Percentiles rank a stretch among this genome's conserved stretches.
Evolutionary conservation across 176 grass and related monocot species (phyloP).

Genomic region (Cocos nucifera): DNA sequence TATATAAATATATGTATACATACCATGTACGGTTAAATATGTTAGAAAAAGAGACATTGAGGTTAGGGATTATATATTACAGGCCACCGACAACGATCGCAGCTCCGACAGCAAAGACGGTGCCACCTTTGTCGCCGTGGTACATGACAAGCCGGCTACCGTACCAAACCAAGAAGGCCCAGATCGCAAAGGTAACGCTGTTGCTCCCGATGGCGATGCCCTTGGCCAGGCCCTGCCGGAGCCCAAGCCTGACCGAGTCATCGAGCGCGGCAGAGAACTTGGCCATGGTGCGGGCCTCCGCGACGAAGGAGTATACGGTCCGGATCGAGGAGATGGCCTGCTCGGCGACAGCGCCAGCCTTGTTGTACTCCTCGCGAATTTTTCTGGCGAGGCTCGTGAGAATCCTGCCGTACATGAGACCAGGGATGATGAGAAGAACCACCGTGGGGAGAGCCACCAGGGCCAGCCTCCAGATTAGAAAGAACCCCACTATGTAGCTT

Average conservation of each 20-base stretch:
- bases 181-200: constrained; percentile 76
- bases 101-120: constrained; percentile 69
- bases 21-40: no score
- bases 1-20: no score
- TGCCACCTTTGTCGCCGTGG: constrained; percentile 66
- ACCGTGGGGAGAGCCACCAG: constrained; percentile 66
- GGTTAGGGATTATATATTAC: constrained; percentile 18
- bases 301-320: constrained; percentile 83
- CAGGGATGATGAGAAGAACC: constrained; percentile 72
- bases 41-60: background rate
- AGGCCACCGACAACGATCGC: constrained; percentile 62
- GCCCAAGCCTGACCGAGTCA: constrained; percentile 52
- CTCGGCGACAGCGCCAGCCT: constrained; percentile 57
- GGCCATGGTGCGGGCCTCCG: constrained; percentile 51
- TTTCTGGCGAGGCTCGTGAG: constrained; percentile 65
- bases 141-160: constrained; percentile 95
- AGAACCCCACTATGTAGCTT: constrained; percentile 65
- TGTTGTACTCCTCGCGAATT: constrained; percentile 65
- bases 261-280: constrained; percentile 60
- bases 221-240: constrained; percentile 86
- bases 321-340: constrained; percentile 79
- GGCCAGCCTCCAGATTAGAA: constrained; percentile 57
- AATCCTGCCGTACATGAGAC: constrained; percentile 72
- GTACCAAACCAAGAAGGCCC: constrained; percentile 82
- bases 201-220: constrained; percentile 87